Evolutionary conservation across 1,284 basidiomycete genomes (phyloP).

Genomic region (Cryptococcus depauperatus): DNA sequence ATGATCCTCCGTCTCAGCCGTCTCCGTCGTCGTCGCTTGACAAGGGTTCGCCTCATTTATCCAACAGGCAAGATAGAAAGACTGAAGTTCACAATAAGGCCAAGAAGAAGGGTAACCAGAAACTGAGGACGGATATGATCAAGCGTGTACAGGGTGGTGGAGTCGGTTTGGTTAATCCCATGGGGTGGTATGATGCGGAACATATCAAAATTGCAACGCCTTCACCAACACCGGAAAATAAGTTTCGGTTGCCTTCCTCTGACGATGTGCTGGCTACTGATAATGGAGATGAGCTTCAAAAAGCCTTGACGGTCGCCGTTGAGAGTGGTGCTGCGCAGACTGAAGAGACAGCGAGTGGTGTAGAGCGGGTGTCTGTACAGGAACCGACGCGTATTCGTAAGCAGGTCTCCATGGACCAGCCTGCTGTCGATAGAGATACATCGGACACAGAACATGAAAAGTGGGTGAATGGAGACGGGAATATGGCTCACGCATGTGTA

Average conservation of each 20-base stretch:
- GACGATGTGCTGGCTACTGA: neutral
- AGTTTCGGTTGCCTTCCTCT: constrained; percentile 1
- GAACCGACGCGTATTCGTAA: too few species aligned
- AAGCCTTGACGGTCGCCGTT: constrained; percentile 9
- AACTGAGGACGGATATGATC: constrained; percentile 73
- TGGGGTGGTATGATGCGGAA: constrained; percentile 48
- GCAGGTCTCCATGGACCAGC: too few species aligned
- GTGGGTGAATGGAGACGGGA: neutral
- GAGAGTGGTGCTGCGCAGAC: constrained; percentile 3
- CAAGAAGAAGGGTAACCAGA: constrained; percentile 37
- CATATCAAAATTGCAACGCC: constrained; percentile 10
- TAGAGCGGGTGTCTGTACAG: too few species aligned
- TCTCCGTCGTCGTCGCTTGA: too few species aligned
- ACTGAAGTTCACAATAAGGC: constrained; percentile 6
- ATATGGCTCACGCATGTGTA: constrained; percentile 4
- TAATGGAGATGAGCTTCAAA: constrained; percentile 5
- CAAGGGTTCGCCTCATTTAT: too few species aligned
- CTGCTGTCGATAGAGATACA: too few species aligned
- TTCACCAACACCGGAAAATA: constrained; percentile 12
- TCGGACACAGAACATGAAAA: constrained; percentile 2
- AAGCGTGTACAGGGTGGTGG: constrained; percentile 64
- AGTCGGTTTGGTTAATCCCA: constrained; percentile 74
- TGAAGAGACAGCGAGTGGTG: neutral
- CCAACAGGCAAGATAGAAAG: too few species aligned
- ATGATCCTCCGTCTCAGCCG: too few species aligned